Conservation (phyloP, 345 rosid genomes). For the Salix koriyanagi region DNA sequence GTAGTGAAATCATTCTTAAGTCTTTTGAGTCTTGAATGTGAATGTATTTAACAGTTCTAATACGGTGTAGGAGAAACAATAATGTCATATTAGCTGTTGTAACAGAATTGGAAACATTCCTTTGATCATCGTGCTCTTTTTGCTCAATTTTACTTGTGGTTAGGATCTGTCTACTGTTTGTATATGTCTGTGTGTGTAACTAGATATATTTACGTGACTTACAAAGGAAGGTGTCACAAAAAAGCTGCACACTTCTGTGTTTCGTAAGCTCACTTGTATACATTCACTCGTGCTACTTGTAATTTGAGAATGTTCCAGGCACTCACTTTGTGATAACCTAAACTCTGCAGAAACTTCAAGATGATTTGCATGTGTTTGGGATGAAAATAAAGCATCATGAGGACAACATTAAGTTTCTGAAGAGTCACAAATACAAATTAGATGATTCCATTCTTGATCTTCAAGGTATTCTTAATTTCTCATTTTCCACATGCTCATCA, state of each 20-base stretch:
- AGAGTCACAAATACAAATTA: conserved; percentile 46
- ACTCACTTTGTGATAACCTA: background rate
- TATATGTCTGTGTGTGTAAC: background rate
- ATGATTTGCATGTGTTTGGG: conserved; percentile 58
- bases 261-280: background rate
- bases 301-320: background rate
- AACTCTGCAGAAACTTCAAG: conserved; percentile 56
- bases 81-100: background rate
- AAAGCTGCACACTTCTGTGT: background rate
- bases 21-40: background rate
- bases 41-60: background rate
- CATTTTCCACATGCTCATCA: background rate
- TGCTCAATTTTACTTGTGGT: background rate
- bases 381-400: conserved; percentile 66
- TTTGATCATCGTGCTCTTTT: background rate
- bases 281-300: background rate
- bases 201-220: background rate
- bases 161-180: background rate
- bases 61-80: background rate
- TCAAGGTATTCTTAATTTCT: conserved; percentile 44
- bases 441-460: conserved; percentile 56
- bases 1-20: background rate
- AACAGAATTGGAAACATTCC: background rate
- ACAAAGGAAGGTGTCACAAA: background rate
- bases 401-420: conserved; percentile 45